Evolutionary conservation across 106 monocot genomes (phyloP).

Genomic region (Dioscorea alata): DNA sequence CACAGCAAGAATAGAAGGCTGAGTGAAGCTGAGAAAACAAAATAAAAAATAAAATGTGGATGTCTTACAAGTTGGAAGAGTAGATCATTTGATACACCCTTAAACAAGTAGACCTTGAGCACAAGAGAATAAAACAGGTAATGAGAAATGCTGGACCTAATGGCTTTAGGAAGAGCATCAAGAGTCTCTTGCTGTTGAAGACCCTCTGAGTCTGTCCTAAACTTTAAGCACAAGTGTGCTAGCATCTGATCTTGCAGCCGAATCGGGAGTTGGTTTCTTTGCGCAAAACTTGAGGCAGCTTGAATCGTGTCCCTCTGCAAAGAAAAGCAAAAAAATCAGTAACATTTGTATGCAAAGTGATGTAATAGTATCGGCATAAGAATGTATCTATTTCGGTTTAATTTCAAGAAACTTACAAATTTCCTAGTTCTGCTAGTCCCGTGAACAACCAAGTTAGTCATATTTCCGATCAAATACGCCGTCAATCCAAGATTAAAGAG

Average conservation of each 20-base stretch:
- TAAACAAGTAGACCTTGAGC: conserved; percentile 71
- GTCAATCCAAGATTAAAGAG: conserved; percentile 95
- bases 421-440: conserved; percentile 83
- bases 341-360: neutral
- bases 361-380: neutral
- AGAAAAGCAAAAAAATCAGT: neutral
- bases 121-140: conserved; percentile 82
- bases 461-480: conserved; percentile 95
- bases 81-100: conserved; percentile 70
- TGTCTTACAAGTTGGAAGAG: conserved; percentile 83
- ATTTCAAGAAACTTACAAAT: conserved; percentile 54
- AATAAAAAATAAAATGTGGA: neutral
- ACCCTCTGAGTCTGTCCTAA: conserved; percentile 85
- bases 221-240: conserved; percentile 82
- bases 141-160: conserved; percentile 89
- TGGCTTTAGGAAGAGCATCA: conserved; percentile 88
- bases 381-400: neutral
- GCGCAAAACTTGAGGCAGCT: conserved; percentile 86
- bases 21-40: neutral
- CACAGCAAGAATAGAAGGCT: neutral
- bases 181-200: conserved; percentile 97
- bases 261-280: conserved; percentile 73
- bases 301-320: conserved; percentile 92
- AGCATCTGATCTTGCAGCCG: conserved; percentile 96
- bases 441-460: conserved; percentile 96